Evolutionary conservation across 495 filamentous ascomycete species (phyloP), one percentile per base, ranked within the genome.

Genomic region (Penicillium pulvis): DNA sequence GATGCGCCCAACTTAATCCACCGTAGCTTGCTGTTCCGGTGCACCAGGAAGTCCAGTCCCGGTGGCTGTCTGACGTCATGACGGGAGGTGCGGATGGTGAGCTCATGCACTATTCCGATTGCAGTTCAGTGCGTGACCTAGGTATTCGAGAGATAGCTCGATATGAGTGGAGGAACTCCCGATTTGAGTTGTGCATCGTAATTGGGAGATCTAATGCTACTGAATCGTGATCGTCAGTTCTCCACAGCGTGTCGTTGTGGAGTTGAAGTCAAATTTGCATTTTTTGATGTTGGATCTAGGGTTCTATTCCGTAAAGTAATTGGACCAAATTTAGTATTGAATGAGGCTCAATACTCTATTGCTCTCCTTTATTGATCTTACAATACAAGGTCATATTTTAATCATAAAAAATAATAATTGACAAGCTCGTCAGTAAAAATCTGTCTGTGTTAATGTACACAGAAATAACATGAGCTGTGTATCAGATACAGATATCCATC

Each of bases 171-270:
- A 35, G 4, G 45, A 58, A 6, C 8, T 17, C 4, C 14, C 12
- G 31, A n/a, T 39, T 48, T 20, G 24, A 33, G 20, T 51, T 30
- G 46, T 49, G 4, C 10, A 16, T 49, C 23, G 24, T 24, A 49
- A 30, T 26, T 28, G 20, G 23, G 12, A 30, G 46, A 31, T 49
- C 26, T n/a, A 7, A 4, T 28, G 28, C 28, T 28, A 28, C 28
- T 7, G 46, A 28, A 30, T 17, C 46, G 23, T 70, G 62, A 75
- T 77, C 28, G 80, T 83, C 33, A 64, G 71, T 58, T 81, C 20
- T 42, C 46, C 24, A 24, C 24, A 23, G 20, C 1, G 20, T 14
- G 43, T 16, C 12, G 4, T n/a, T 41, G 39, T 41, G 16, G 39
- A 17, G 39, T 41, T 17, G 39, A 11, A 36, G 28, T 28, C 6